These are phyloP conservation scores for Pouteria glomerata DNA, from an alignment of 148 eudicot genomes.

Conservation along the genomic window DNA sequence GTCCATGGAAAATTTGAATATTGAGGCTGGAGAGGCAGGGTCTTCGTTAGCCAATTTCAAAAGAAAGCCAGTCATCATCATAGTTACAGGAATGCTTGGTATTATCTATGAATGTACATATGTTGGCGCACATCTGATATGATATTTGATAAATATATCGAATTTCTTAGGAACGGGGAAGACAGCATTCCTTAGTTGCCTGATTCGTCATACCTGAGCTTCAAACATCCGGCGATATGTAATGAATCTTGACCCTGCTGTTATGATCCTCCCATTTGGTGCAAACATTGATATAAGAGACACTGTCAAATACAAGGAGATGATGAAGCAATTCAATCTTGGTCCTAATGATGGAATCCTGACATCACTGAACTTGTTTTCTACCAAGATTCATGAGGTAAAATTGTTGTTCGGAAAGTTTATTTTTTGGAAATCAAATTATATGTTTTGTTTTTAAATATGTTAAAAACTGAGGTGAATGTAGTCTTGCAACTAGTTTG, in stretches of 20 bases:
- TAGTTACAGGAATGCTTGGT: slow-evolving; percentile 98
- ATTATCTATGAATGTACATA: neutral
- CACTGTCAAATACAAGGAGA: slow-evolving; percentile 82
- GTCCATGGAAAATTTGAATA: no score
- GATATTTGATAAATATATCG: no score
- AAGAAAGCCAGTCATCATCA: slow-evolving; percentile 74
- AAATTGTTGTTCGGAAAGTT: no score
- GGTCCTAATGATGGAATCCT: no score
- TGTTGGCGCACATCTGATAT: no score
- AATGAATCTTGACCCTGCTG: slow-evolving; percentile 92
- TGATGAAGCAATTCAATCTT: no score
- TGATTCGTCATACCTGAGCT: slow-evolving; percentile 73
- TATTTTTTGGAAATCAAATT: neutral
- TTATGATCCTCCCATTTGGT: slow-evolving; percentile 79
- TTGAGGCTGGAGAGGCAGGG: slow-evolving; percentile 33
- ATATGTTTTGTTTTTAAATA: neutral
- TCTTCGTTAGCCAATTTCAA: slow-evolving; percentile 32
- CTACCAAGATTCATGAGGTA: no score
- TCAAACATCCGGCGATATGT: slow-evolving; percentile 74
- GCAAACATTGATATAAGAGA: no score
- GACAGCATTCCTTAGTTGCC: slow-evolving; percentile 75
- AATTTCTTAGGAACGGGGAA: slow-evolving; percentile 39
- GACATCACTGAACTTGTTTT: no score
- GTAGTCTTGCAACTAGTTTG: no score
- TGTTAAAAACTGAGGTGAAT: neutral